phyloP scores from a whole-genome alignment of 345 rosid genomes.

The Euphorbia pulcherrima region DNA sequence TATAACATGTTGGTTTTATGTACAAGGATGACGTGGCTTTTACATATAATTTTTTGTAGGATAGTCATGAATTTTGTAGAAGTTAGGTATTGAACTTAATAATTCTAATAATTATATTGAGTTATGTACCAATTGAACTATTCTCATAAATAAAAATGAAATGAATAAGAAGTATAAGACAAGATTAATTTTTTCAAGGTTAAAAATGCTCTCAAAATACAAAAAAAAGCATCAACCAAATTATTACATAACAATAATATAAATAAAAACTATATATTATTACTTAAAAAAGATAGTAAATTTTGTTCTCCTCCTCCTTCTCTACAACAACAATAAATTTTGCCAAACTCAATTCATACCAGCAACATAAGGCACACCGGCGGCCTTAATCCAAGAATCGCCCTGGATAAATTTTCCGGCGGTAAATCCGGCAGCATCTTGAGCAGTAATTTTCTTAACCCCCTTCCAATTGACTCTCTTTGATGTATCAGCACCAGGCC shows the following conservation, averaged over 20 bases:
- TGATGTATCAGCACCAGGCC: constrained; percentile 47
- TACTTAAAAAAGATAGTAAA: not conserved
- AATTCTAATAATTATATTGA: no score
- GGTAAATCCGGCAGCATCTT: constrained; percentile 30
- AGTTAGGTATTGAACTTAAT: no score
- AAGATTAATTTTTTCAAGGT: no score
- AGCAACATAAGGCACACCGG: constrained; percentile 47
- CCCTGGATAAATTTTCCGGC: constrained; percentile 37
- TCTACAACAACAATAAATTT: not conserved
- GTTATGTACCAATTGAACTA: no score
- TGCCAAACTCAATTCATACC: constrained; percentile 25
- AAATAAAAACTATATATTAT: not conserved
- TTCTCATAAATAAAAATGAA: no score
- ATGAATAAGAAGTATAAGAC: no score
- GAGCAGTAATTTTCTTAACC: constrained; percentile 25
- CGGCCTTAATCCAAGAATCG: constrained; percentile 39
- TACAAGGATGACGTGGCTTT: no score
- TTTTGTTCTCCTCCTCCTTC: constrained; percentile 1
- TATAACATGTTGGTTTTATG: no score
- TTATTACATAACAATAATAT: constrained; percentile 15
- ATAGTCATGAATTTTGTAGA: no score
- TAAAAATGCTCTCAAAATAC: no score
- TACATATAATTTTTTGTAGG: no score
- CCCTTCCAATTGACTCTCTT: constrained; percentile 60
- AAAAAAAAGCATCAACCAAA: not conserved